phyloP scores from a whole-genome alignment of 208 protist species.

The Leptomonas pyrrhocoris region DNA sequence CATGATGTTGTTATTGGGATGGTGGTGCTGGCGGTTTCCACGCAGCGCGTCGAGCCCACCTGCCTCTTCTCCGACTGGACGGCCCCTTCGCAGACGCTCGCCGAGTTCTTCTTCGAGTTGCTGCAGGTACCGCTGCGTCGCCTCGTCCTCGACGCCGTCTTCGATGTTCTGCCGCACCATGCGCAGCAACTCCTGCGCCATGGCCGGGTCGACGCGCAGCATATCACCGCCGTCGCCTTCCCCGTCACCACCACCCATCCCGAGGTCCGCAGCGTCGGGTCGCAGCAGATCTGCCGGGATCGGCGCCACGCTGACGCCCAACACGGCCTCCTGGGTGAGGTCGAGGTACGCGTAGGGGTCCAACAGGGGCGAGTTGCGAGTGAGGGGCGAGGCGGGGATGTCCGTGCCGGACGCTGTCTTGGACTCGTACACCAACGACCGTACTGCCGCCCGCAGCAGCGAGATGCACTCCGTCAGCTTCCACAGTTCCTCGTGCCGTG shows the following conservation, averaged over 20 bases:
- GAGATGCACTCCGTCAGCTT: constrained; percentile 45
- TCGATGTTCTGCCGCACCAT: constrained; percentile 21
- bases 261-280: constrained; percentile 26
- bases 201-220: not conserved
- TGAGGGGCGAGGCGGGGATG: not conserved
- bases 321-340: constrained; percentile 44
- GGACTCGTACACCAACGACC: constrained; percentile 11
- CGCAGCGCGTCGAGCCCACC: not conserved
- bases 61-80: not conserved
- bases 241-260: constrained; percentile 1
- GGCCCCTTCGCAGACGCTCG: not conserved
- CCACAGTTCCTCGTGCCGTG: constrained; percentile 83
- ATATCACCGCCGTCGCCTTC: constrained; percentile 8
- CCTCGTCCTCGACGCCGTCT: constrained; percentile 8
- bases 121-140: constrained; percentile 11
- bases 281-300: constrained; percentile 63
- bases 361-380: constrained; percentile 4
- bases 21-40: not conserved
- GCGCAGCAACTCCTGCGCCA: constrained; percentile 28
- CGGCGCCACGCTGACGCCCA: constrained; percentile 41
- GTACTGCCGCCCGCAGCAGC: constrained; percentile 28
- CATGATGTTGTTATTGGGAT: not conserved
- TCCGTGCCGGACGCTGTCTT: not conserved
- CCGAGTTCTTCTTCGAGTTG: constrained; percentile 14
- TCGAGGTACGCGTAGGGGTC: constrained; percentile 23